Percentiles rank a stretch among this genome's conserved stretches.
Evolutionary conservation across 2,329 filamentous ascomycete genomes (phyloP).

Genomic region (Monilinia polystroma): DNA sequence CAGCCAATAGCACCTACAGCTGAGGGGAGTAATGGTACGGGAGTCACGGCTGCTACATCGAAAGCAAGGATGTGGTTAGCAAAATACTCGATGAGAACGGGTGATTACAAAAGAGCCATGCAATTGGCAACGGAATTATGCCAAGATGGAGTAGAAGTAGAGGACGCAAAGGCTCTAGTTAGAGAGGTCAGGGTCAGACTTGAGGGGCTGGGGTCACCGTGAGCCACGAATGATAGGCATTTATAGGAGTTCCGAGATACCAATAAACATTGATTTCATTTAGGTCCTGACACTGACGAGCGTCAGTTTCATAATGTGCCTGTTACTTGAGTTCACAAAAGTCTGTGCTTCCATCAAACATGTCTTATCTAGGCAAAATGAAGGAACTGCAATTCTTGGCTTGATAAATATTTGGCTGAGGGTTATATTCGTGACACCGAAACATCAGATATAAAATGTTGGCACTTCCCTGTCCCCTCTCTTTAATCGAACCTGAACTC

Average conservation of each 20-base stretch:
- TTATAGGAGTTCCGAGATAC: conserved; percentile 19
- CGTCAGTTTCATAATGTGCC: conserved; percentile 6
- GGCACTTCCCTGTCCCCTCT: too few species aligned
- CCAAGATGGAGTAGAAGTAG: conserved; percentile 93
- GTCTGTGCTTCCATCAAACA: neutral
- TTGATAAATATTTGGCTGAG: too few species aligned
- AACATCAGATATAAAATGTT: neutral
- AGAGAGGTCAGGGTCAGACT: conserved; percentile 79
- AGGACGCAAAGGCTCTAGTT: conserved; percentile 92
- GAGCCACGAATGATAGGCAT: neutral
- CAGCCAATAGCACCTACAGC: conserved; percentile 36
- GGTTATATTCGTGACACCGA: too few species aligned
- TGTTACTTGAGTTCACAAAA: neutral
- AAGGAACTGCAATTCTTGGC: neutral
- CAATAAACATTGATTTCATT: conserved; percentile 7
- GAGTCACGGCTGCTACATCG: conserved; percentile 87
- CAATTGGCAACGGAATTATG: conserved; percentile 86
- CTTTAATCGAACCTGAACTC: neutral
- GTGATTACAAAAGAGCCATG: conserved; percentile 74
- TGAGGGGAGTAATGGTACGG: conserved; percentile 57
- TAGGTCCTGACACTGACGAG: conserved; percentile 6
- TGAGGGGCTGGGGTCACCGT: conserved; percentile 30
- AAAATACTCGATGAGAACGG: conserved; percentile 70
- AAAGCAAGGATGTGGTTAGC: conserved; percentile 95
- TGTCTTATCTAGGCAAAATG: neutral